These are phyloP conservation scores for Ascochyta rabiei DNA, from an alignment of 2,329 filamentous ascomycete species.

Conservation along the genomic window DNA sequence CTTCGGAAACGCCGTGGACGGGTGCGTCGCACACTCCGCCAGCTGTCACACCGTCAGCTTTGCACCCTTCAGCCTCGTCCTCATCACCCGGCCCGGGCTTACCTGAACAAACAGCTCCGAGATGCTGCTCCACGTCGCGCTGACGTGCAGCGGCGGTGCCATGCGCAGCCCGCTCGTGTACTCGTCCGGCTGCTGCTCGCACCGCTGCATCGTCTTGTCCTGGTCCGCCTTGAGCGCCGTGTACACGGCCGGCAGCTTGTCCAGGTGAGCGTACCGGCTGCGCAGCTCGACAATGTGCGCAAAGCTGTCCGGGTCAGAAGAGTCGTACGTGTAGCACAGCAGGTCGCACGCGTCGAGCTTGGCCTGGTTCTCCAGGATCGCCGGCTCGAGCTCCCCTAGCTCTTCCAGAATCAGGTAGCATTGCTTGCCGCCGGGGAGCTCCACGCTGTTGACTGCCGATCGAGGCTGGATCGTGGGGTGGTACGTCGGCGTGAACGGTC, in stretches of 20 bases:
- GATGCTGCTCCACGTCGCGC: slow-evolving; percentile 91
- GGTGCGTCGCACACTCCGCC: slow-evolving; percentile 89
- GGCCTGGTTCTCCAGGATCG: slow-evolving; percentile 87
- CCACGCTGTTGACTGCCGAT: slow-evolving; percentile 93
- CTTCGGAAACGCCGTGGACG: slow-evolving; percentile 86
- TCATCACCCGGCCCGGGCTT: slow-evolving; percentile 31
- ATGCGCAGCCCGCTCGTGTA: slow-evolving; percentile 87
- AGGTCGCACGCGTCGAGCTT: slow-evolving; percentile 94
- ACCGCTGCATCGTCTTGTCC: slow-evolving; percentile 95
- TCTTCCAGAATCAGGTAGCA: slow-evolving; percentile 96
- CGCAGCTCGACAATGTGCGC: slow-evolving; percentile 85
- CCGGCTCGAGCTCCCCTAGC: slow-evolving; percentile 91
- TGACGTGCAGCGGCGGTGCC: slow-evolving; percentile 90
- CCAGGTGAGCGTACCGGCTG: slow-evolving; percentile 78
- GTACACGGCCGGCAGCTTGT: slow-evolving; percentile 89
- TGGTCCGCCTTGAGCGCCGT: slow-evolving; percentile 93
- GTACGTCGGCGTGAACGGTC: slow-evolving; percentile 82
- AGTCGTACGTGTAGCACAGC: slow-evolving; percentile 95
- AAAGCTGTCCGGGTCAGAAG: slow-evolving; percentile 94
- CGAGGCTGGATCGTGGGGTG: slow-evolving; percentile 94
- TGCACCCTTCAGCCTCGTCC: background rate
- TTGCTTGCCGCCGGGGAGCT: slow-evolving; percentile 93
- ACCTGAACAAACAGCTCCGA: slow-evolving; percentile 85
- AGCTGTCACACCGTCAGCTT: slow-evolving; percentile 55
- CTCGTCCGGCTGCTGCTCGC: slow-evolving; percentile 85